Conservation (phyloP, 2,329 filamentous ascomycete species). For the Epichloe brachyelytri region DNA sequence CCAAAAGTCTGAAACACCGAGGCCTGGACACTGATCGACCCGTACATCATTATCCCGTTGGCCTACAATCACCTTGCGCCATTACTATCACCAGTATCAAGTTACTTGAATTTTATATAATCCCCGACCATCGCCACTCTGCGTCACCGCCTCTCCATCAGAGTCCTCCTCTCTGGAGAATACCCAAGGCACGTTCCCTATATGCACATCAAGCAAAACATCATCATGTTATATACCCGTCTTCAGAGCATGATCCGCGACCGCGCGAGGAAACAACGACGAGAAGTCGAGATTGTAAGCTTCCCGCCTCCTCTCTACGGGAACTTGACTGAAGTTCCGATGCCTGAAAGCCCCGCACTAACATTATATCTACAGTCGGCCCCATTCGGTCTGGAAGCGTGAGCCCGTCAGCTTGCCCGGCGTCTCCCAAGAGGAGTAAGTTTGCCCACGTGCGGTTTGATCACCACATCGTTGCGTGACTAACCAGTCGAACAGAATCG, state of each 20-base stretch:
- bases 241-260: conserved; percentile 28
- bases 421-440: conserved; percentile 47
- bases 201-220: conserved; percentile 27
- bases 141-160: background rate
- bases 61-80: background rate
- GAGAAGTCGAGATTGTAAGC: conserved; percentile 34
- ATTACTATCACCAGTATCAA: background rate
- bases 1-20: background rate
- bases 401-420: conserved; percentile 41
- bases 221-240: conserved; percentile 31
- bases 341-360: background rate
- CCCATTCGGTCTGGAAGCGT: conserved; percentile 44
- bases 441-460: conserved; percentile 2
- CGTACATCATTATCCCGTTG: background rate
- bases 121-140: background rate
- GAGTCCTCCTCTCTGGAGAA: background rate
- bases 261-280: conserved; percentile 29
- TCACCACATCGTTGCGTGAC: background rate
- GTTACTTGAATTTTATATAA: background rate
- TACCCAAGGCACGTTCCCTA: background rate
- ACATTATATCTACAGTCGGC: conserved; percentile 30
- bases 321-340: background rate
- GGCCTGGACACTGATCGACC: background rate
- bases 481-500: conserved; percentile 23
- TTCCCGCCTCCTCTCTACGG: background rate